Evolutionary conservation across 768 basidiomycete genomes (phyloP).

Genomic region (Phaffia australis): DNA sequence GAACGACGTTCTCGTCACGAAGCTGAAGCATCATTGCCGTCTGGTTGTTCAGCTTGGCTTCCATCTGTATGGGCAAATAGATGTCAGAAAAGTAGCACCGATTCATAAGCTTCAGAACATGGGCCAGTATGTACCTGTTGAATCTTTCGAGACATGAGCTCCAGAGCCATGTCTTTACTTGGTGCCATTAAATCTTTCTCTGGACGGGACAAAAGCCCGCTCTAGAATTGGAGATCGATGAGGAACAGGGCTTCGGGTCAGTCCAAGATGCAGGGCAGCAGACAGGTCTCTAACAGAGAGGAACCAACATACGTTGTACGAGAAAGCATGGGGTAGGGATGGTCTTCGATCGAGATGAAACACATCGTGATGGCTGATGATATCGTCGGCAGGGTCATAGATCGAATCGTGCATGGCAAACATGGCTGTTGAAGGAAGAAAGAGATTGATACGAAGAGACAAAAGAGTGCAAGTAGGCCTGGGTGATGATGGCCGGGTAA

Average conservation of each 20-base stretch:
- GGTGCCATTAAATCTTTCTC: background rate
- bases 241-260: background rate
- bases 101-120: background rate
- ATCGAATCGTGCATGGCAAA: conserved; percentile 9
- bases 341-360: background rate
- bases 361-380: conserved; percentile 8
- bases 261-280: background rate
- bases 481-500: no score
- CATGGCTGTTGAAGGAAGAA: background rate
- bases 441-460: background rate
- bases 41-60: conserved; percentile 24
- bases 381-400: conserved; percentile 19
- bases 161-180: conserved; percentile 18
- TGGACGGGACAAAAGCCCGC: background rate
- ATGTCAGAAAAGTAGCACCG: no score
- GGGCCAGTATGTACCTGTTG: conserved; percentile 1
- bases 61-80: conserved; percentile 11
- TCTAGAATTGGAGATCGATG: background rate
- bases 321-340: background rate
- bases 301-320: background rate
- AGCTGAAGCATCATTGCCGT: conserved; percentile 22
- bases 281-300: background rate
- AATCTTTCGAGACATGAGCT: conserved; percentile 20
- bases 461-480: background rate
- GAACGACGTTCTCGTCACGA: conserved; percentile 22